These are phyloP conservation scores for Dictyostelium intermedium DNA, from an alignment of 78 protist species.

Conservation along the genomic window DNA sequence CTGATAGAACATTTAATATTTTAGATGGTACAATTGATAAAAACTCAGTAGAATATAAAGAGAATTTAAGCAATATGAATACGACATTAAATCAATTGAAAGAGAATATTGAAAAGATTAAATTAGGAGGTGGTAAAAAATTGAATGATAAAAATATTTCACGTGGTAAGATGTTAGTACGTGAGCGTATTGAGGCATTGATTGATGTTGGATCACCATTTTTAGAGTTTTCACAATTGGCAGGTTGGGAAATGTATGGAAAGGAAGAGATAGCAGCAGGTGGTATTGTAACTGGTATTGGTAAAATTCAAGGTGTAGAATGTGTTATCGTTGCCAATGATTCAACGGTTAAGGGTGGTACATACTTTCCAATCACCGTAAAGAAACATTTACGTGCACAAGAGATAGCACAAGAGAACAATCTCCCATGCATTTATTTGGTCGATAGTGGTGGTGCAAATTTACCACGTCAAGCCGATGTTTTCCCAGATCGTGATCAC, in stretches of 20 bases:
- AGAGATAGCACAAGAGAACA: slow-evolving; percentile 94
- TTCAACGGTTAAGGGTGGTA: slow-evolving; percentile 99
- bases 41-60: slow-evolving; percentile 61
- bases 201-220: slow-evolving; percentile 95
- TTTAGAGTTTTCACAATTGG: slow-evolving; percentile 95
- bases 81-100: slow-evolving; percentile 25
- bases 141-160: slow-evolving; percentile 71
- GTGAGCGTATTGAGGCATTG: slow-evolving; percentile 90
- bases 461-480: slow-evolving; percentile 94
- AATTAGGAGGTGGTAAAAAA: slow-evolving; percentile 86
- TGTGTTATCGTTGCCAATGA: slow-evolving; percentile 97
- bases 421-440: slow-evolving; percentile 96
- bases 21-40: slow-evolving; percentile 72
- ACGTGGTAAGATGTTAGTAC: slow-evolving; percentile 91
- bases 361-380: slow-evolving; percentile 98
- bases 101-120: slow-evolving; percentile 41
- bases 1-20: slow-evolving; percentile 57
- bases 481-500: slow-evolving; percentile 97
- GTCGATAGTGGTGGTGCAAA: slow-evolving; percentile 97
- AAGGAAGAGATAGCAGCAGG: slow-evolving; percentile 91
- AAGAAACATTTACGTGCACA: slow-evolving; percentile 94
- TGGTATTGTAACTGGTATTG: slow-evolving; percentile 96
- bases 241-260: slow-evolving; percentile 92
- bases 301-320: slow-evolving; percentile 89
- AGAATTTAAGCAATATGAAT: slow-evolving; percentile 59